Evolutionary conservation across 306 rosid species (phyloP).

Genomic region (Trifolium repens): DNA sequence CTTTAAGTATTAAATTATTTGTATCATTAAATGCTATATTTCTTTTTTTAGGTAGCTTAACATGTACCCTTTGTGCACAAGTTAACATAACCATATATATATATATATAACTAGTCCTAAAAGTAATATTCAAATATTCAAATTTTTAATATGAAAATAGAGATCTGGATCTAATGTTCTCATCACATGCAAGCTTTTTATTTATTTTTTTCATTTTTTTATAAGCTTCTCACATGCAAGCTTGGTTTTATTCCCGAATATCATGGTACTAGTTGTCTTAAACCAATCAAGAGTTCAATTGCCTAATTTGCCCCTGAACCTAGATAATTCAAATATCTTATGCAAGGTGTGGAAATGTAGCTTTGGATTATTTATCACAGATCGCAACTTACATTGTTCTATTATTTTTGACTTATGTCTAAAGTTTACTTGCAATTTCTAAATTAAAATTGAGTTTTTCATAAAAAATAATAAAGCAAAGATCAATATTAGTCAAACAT

Average conservation of each 20-base stretch:
- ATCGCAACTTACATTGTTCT: constrained; percentile 3
- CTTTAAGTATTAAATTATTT: no score
- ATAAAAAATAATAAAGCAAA: neutral
- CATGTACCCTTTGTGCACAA: no score
- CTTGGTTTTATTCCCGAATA: constrained; percentile 24
- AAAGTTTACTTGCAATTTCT: neutral
- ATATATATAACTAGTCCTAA: no score
- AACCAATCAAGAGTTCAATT: constrained; percentile 1
- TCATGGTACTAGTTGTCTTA: neutral
- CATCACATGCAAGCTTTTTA: constrained; percentile 24
- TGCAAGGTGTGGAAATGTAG: neutral
- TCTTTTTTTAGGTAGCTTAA: no score
- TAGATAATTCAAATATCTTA: constrained; percentile 16
- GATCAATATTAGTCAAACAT: neutral
- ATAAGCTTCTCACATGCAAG: constrained; percentile 14
- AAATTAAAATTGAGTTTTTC: neutral
- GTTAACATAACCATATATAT: no score
- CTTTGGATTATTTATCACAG: neutral
- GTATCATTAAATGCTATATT: no score
- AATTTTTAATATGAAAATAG: neutral
- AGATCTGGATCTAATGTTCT: constrained; percentile 35
- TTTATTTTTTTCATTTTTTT: no score
- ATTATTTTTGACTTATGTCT: neutral
- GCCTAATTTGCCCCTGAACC: constrained; percentile 19
- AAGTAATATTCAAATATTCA: neutral